Percentiles rank a stretch among this genome's conserved stretches.
These are phyloP conservation scores for Colletotrichum phormii DNA, from an alignment of 2,329 filamentous ascomycete genomes.

Conservation along the genomic window DNA sequence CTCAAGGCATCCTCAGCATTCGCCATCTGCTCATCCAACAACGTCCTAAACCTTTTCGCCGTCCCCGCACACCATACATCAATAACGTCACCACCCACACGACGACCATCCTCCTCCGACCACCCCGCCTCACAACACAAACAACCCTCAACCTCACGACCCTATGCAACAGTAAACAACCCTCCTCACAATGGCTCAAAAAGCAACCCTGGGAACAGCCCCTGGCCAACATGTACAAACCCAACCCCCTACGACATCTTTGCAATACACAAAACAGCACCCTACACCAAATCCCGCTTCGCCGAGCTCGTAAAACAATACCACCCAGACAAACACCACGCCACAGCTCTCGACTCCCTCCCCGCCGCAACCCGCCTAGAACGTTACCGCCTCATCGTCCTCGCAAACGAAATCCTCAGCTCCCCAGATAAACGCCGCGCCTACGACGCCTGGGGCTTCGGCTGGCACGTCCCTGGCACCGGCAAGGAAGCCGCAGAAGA, in stretches of 20 bases:
- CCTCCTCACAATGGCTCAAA: background rate
- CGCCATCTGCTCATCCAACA: slow-evolving; percentile 29
- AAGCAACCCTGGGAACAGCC: slow-evolving; percentile 21
- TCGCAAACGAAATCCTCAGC: slow-evolving; percentile 89
- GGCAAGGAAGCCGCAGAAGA: slow-evolving; percentile 54
- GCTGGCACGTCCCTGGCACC: slow-evolving; percentile 73
- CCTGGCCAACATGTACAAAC: slow-evolving; percentile 60
- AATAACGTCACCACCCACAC: slow-evolving; percentile 41
- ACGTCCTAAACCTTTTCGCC: slow-evolving; percentile 34
- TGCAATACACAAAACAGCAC: slow-evolving; percentile 60
- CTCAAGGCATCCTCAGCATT: slow-evolving; percentile 24
- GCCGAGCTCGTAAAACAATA: slow-evolving; percentile 96
- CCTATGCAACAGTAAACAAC: slow-evolving; percentile 16
- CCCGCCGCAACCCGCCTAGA: slow-evolving; percentile 75
- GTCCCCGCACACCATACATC: slow-evolving; percentile 34
- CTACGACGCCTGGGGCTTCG: slow-evolving; percentile 85
- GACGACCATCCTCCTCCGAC: background rate
- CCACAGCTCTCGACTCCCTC: slow-evolving; percentile 38
- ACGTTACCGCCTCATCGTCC: slow-evolving; percentile 88
- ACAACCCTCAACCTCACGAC: slow-evolving; percentile 8
- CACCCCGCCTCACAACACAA: background rate
- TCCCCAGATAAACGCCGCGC: slow-evolving; percentile 81
- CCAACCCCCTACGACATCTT: slow-evolving; percentile 95
- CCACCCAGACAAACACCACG: slow-evolving; percentile 79
- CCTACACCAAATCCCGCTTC: slow-evolving; percentile 86